Percentiles rank a stretch among this genome's conserved stretches.
phyloP scores from a whole-genome alignment of 2,329 filamentous ascomycete species.

The Fonsecaea erecta region DNA sequence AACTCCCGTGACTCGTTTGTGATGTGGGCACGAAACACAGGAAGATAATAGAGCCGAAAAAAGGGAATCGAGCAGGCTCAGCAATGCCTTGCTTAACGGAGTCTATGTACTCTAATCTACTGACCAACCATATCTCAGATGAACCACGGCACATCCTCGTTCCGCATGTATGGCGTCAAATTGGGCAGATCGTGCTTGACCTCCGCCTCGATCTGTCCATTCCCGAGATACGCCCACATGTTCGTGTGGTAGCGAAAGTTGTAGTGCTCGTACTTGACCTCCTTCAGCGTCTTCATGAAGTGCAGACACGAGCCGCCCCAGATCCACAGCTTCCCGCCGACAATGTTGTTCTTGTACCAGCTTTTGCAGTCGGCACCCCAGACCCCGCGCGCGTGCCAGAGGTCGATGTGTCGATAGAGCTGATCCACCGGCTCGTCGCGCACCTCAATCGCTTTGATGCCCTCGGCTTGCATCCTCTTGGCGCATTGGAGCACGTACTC shows the following conservation, averaged over 20 bases:
- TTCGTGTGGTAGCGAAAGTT: slow-evolving; percentile 45
- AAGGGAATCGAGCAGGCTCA: no score
- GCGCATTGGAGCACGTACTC: slow-evolving; percentile 23
- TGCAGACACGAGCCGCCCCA: slow-evolving; percentile 22
- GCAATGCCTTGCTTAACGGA: no score
- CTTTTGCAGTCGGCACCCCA: slow-evolving; percentile 16
- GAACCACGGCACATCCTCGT: slow-evolving; percentile 1
- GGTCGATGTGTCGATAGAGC: slow-evolving; percentile 22
- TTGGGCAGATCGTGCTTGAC: slow-evolving; percentile 6
- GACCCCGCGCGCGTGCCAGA: slow-evolving; percentile 14
- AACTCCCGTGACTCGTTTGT: no score
- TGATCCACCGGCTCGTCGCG: slow-evolving; percentile 9
- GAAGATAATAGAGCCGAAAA: no score
- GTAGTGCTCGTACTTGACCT: slow-evolving; percentile 44
- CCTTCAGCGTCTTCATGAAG: slow-evolving; percentile 40
- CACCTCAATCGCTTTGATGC: slow-evolving; percentile 15
- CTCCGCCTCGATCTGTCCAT: slow-evolving; percentile 51
- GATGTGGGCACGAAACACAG: no score
- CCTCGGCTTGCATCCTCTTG: slow-evolving; percentile 16
- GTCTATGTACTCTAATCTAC: no score
- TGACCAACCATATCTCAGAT: no score
- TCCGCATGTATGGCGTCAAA: slow-evolving; percentile 15
- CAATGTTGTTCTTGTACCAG: slow-evolving; percentile 22
- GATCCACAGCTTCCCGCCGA: slow-evolving; percentile 15
- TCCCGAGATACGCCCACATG: slow-evolving; percentile 46